phyloP scores from a whole-genome alignment of 306 rosid genomes.

The Sindora glabra region DNA sequence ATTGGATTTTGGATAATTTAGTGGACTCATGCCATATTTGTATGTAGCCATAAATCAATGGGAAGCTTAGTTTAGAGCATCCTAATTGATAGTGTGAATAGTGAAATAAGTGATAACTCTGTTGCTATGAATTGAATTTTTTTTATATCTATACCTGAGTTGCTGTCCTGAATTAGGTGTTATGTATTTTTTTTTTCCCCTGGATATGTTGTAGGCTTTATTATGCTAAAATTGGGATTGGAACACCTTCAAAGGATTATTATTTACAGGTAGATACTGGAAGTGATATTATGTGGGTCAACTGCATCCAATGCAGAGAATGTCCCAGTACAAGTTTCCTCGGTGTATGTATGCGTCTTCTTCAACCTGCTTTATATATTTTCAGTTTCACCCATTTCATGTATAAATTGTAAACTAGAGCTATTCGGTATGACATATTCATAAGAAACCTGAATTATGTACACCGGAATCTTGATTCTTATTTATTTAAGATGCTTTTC shows the following conservation, averaged over 20 bases:
- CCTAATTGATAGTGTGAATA: too few species aligned
- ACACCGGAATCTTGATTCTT: too few species aligned
- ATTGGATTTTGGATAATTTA: background rate
- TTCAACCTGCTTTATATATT: background rate
- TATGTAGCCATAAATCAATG: too few species aligned
- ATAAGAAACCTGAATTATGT: too few species aligned
- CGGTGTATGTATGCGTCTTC: conserved; percentile 63
- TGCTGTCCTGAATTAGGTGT: background rate
- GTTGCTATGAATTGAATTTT: background rate
- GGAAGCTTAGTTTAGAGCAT: background rate
- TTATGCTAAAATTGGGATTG: conserved; percentile 94
- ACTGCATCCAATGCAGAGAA: conserved; percentile 81
- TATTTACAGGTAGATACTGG: conserved; percentile 97
- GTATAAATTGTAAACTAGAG: too few species aligned
- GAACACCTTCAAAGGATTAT: conserved; percentile 80
- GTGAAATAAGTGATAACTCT: background rate
- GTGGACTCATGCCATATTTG: too few species aligned
- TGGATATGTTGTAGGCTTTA: conserved; percentile 59
- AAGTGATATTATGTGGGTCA: conserved; percentile 96
- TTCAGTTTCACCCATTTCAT: background rate
- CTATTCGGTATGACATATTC: too few species aligned
- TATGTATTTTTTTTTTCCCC: background rate
- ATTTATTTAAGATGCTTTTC: background rate
- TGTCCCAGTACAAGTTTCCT: conserved; percentile 82
- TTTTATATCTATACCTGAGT: background rate